A percentile compares a stretch with the other conserved stretches of the same genome.
These are phyloP conservation scores for Lichtheimia corymbifera DNA, from an alignment of 371 early-diverging fungal genomes.

Conservation along the genomic window DNA sequence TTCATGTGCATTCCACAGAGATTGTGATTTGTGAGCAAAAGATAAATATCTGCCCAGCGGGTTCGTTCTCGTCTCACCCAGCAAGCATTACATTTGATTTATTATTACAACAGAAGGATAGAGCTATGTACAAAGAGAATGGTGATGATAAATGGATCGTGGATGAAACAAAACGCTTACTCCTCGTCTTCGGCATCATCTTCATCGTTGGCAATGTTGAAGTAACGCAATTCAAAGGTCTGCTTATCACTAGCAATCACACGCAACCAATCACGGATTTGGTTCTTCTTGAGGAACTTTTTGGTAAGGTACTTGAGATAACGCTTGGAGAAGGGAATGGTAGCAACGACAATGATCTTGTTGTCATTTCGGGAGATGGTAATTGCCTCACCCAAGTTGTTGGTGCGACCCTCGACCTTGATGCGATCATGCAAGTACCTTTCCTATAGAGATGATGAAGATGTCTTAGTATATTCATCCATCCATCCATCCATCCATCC, in stretches of 20 bases:
- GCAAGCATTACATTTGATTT: neutral
- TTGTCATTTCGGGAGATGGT: conserved; percentile 81
- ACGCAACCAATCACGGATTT: conserved; percentile 98
- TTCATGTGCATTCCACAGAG: conserved; percentile 36
- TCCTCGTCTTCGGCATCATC: conserved; percentile 75
- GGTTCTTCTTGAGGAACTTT: conserved; percentile 99
- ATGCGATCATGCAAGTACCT: conserved; percentile 97
- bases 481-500: too few relatives aligned
- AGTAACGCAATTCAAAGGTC: conserved; percentile 96
- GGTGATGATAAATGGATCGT: too few relatives aligned
- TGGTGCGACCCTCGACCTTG: conserved; percentile 96
- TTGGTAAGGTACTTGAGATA: conserved; percentile 99
- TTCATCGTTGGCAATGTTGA: conserved; percentile 87
- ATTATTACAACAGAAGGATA: neutral
- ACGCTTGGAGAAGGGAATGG: conserved; percentile 91
- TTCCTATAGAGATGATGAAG: conserved; percentile 47
- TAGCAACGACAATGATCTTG: conserved; percentile 80
- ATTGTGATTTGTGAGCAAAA: conserved; percentile 54
- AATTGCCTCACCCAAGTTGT: conserved; percentile 91
- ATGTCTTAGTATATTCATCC: too few relatives aligned
- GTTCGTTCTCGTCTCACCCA: conserved; percentile 70
- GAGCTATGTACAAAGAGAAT: too few relatives aligned
- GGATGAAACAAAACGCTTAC: conserved; percentile 19
- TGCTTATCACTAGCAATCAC: conserved; percentile 91
- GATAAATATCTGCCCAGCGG: conserved; percentile 32